A percentile compares a stretch with the other conserved stretches of the same genome.
These are phyloP conservation scores for Agapanthus africanus DNA, from an alignment of 106 monocot species.

Conservation along the genomic window DNA sequence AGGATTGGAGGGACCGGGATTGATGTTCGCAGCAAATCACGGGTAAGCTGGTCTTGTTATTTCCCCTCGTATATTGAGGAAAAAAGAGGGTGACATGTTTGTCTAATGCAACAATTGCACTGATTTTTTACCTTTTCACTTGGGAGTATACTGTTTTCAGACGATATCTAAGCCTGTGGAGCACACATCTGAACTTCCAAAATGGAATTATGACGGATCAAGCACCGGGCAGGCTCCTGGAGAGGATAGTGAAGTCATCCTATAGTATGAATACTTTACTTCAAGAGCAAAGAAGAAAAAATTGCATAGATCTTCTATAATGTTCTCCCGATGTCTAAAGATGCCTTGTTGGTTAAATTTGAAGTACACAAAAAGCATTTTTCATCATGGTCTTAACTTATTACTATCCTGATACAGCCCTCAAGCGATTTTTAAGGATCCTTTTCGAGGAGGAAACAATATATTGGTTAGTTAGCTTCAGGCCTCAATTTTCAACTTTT, in stretches of 20 bases:
- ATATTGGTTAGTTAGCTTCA: constrained; percentile 32
- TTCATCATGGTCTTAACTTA: background rate
- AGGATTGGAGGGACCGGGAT: constrained; percentile 87
- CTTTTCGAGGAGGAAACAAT: constrained; percentile 84
- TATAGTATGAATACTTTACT: constrained; percentile 74
- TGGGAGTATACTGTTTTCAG: constrained; percentile 24
- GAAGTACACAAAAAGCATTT: no score
- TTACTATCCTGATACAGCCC: constrained; percentile 38
- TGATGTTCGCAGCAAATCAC: constrained; percentile 73
- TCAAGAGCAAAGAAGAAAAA: no score
- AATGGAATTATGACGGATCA: constrained; percentile 91
- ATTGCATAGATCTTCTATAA: no score
- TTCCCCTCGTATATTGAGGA: background rate
- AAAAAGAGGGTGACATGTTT: background rate
- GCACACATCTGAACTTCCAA: constrained; percentile 78
- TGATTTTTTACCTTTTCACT: background rate
- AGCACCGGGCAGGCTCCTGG: constrained; percentile 90
- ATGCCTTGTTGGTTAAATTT: background rate
- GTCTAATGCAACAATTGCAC: background rate
- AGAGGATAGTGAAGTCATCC: constrained; percentile 93
- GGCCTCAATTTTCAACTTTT: background rate
- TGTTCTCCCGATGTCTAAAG: no score
- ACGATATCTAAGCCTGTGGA: constrained; percentile 72
- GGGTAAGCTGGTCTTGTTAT: constrained; percentile 28
- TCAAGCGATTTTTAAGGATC: constrained; percentile 88